Evolutionary conservation across 2,329 filamentous ascomycete species (phyloP).

Genomic region (Aspergillus vadensis): DNA sequence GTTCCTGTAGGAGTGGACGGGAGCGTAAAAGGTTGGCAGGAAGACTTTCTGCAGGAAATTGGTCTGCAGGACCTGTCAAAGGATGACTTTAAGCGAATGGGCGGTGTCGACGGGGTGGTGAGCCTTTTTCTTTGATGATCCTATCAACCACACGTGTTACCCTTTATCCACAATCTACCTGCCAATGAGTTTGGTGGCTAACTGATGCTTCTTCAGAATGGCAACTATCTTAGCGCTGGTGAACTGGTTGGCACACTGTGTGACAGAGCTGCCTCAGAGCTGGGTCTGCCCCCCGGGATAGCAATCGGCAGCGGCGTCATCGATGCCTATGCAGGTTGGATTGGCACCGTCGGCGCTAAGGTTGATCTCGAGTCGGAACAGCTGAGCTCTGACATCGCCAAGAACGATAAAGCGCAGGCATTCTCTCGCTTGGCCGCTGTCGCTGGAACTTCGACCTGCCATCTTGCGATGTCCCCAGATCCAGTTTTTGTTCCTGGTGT

Average conservation of each 20-base stretch:
- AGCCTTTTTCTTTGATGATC: conserved; percentile 47
- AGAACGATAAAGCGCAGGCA: conserved; percentile 87
- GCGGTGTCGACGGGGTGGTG: conserved; percentile 92
- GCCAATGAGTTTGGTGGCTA: background rate
- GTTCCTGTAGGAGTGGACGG: conserved; percentile 97
- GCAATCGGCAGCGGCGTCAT: conserved; percentile 96
- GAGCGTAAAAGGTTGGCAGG: conserved; percentile 97
- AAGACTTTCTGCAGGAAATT: conserved; percentile 85
- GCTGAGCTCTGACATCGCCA: conserved; percentile 66
- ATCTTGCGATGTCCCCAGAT: conserved; percentile 90
- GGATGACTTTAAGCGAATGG: conserved; percentile 89
- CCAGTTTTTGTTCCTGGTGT: conserved; percentile 94
- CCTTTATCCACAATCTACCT: background rate
- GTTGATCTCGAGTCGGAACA: conserved; percentile 72
- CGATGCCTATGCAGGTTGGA: conserved; percentile 97
- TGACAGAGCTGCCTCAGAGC: conserved; percentile 76
- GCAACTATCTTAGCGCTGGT: conserved; percentile 85
- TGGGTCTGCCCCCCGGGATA: conserved; percentile 83
- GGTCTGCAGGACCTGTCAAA: conserved; percentile 81
- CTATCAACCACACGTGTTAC: background rate
- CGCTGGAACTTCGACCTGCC: conserved; percentile 95
- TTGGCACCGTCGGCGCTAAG: conserved; percentile 97
- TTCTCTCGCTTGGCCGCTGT: conserved; percentile 92
- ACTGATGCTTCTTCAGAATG: conserved; percentile 66
- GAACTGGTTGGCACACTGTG: conserved; percentile 85